phyloP scores from a whole-genome alignment of 768 basidiomycete species.

The Tricholoma saponaceum region DNA sequence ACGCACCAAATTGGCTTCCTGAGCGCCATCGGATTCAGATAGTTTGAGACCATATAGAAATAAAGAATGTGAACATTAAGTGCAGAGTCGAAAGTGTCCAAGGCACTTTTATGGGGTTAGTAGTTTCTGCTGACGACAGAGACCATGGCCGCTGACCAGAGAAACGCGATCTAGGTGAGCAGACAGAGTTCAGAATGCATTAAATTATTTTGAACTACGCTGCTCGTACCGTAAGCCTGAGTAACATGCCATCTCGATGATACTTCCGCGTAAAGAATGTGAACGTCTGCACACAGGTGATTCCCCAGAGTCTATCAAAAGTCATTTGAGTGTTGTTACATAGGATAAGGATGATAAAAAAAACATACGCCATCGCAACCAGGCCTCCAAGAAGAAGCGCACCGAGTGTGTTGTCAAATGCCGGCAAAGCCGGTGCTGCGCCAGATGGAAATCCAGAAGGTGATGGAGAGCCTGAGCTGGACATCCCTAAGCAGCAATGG shows the following conservation, averaged over 20 bases:
- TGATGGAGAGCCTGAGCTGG: constrained; percentile 2
- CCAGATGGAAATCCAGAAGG: neutral
- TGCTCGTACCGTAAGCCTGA: constrained; percentile 35
- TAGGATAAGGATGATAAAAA: neutral
- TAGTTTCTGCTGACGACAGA: neutral
- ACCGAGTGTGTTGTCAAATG: constrained; percentile 49
- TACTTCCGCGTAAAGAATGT: constrained; percentile 41
- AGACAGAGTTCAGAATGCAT: neutral
- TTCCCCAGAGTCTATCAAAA: constrained; percentile 52
- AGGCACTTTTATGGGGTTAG: constrained; percentile 26
- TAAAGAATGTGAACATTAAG: constrained; percentile 55
- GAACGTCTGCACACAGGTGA: constrained; percentile 52
- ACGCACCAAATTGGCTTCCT: constrained; percentile 44
- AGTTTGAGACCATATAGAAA: constrained; percentile 55
- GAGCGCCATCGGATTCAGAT: constrained; percentile 42
- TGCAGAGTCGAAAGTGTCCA: constrained; percentile 55
- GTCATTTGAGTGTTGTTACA: neutral
- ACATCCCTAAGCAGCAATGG: constrained; percentile 7
- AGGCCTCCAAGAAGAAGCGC: constrained; percentile 52
- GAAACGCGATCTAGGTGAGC: constrained; percentile 26
- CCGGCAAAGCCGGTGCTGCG: constrained; percentile 13
- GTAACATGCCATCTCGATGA: constrained; percentile 24
- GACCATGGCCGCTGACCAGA: constrained; percentile 25
- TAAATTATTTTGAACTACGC: neutral
- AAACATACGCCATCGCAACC: constrained; percentile 46